Base-by-base conservation (phyloP, 805 yeast species). In the Pichia manshurica region DNA sequence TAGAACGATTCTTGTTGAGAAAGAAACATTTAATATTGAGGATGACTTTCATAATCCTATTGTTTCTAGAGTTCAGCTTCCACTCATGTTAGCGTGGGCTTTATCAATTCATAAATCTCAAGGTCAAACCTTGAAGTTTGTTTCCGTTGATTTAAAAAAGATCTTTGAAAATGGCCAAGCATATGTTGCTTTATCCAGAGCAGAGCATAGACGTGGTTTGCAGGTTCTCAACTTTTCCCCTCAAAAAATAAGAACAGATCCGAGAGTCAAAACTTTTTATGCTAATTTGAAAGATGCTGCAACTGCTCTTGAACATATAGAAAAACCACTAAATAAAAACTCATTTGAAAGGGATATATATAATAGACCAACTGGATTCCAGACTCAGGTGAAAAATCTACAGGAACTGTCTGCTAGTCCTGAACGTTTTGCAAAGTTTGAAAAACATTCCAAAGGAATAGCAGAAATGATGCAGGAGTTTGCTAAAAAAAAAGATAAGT, bases 51-150 rank as follows among this genome's bases (percentile, higher is more conserved):
- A 84, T 19, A 71, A 71, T 8, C 78, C 83, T 0, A 55, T 87
- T 13, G 96, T 87, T 0, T 72, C 84, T 2, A 72, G 97, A 56
- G 71, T 73, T 0, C 99, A 93, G 60, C 56, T 93, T 2, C 99
- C 99, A 0, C 67, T 93, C 45, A 81, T 91, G 56, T 69, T 90
- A n/a, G 96, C 99, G 0, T 93, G 98, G 97, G 89, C 99, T 0
- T 66, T 93, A 39, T 89, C 97, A 0, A 90, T 93, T 39, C 99
- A 93, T 62, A 91, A 93, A 67, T 82, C 97, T 0, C 99, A 91
- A 63, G 99, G 99, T 1, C 90, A 91, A 65, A 86, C 98, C 0
- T 65, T 89, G 39, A 81, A 83, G 4, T 73, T 77, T 47, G 89
- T 87, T 4, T 75, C 75, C 52, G 96, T 91, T 5, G 95, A 93